Conservation (phyloP, 2,329 filamentous ascomycete genomes). For the Trichoderma atroviride region DNA sequence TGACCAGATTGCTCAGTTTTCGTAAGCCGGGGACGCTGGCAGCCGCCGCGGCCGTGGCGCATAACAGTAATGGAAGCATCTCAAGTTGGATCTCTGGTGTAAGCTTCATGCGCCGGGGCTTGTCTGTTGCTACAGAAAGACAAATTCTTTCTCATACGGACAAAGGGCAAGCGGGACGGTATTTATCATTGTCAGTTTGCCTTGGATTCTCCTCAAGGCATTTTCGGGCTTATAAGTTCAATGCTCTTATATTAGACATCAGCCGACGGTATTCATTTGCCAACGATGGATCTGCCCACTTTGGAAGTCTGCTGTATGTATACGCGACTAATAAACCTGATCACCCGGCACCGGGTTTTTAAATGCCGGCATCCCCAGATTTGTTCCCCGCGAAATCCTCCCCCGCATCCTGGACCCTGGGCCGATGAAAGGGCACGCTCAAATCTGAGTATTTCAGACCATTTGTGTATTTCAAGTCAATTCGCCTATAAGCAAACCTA, state of each 20-base stretch:
- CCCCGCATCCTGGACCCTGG: constrained; percentile 6
- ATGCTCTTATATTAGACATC: background rate
- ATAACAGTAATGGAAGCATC: constrained; percentile 15
- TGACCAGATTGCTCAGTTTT: constrained; percentile 56
- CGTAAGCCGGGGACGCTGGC: background rate
- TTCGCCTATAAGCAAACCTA: background rate
- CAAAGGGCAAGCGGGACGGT: background rate
- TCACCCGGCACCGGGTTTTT: background rate
- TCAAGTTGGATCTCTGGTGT: background rate
- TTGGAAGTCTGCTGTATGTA: background rate
- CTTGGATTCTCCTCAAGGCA: background rate
- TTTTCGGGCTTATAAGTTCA: background rate
- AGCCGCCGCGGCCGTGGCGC: constrained; percentile 3
- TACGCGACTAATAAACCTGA: background rate
- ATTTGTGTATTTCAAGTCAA: background rate
- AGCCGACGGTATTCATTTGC: constrained; percentile 19
- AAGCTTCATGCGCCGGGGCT: background rate
- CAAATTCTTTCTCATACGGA: background rate
- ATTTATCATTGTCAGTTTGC: background rate
- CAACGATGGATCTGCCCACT: too few species aligned
- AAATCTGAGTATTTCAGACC: background rate
- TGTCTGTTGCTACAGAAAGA: background rate
- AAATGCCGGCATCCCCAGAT: constrained; percentile 16
- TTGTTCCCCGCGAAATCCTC: background rate
- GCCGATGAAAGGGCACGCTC: background rate